Evolutionary conservation across 208 protist species (phyloP), one percentile per base, ranked within the genome.

Genomic region (Acanthamoeba royreba): DNA sequence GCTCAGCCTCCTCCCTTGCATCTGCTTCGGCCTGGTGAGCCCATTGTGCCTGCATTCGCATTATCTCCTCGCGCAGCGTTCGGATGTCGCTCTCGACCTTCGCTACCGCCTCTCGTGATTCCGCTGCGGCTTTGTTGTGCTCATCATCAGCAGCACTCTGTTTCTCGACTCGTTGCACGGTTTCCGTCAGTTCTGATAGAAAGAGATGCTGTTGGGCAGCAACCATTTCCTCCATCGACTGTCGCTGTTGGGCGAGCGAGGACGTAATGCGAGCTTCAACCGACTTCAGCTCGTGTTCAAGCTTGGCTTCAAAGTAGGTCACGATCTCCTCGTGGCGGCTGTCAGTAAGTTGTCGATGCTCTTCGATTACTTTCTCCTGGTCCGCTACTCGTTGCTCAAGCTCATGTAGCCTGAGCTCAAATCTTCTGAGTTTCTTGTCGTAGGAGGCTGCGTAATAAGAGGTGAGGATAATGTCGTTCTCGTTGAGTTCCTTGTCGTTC

Each of bases 291-390:
- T 81, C 72, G 72, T 81, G 72, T 22, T 45, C 72, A 13, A 81
- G 72, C 72, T 81, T 81, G 72, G 72, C 72, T 42, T 81, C 72
- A n/a, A 81, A 47, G 72, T 81, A 81, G 72, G 35, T 28, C 72
- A 81, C 72, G 40, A 81, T 42, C 72, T 81, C 72, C 38, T 45
- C 72, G 13, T 22, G 25, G 17, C 72, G 72, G 72, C 40, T 49
- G 72, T 81, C 72, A 25, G 42, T 31, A 22, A 81, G 8, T 4
- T 5, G 25, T 0, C 72, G 72, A 19, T 81, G 72, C 3, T 40
- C 19, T 3, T 58, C 81, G 13, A 89, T 46, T 40, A 33, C 46
- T 5, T 31, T 9, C 46, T 89, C 81, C 33, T 89, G 81, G 28
- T 89, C 81, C 35, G 22, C 38, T n/a, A 63, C n/a, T 17, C 81